These are phyloP conservation scores for Echium plantagineum DNA, from an alignment of 257 asterid species.

Conservation along the genomic window DNA sequence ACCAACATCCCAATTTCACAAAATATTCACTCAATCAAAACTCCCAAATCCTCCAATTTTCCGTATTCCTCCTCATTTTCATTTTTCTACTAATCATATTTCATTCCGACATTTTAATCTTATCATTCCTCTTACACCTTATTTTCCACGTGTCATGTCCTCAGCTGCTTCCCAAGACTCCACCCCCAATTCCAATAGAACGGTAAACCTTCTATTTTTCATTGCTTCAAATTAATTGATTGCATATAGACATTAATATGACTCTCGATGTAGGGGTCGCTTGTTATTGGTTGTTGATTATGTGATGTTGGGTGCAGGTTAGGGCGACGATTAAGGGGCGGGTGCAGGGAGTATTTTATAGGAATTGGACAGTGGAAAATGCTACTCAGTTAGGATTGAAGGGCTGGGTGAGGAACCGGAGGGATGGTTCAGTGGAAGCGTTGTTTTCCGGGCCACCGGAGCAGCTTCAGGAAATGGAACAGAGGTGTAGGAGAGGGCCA, in stretches of 20 bases:
- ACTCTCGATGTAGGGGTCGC: too few relatives aligned
- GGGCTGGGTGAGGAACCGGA: conserved; percentile 93
- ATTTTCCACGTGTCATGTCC: not conserved
- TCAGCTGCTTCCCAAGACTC: not conserved
- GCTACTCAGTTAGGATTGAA: conserved; percentile 65
- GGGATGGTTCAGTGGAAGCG: conserved; percentile 94
- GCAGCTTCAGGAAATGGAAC: conserved; percentile 82
- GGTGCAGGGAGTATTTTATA: conserved; percentile 88
- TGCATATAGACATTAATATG: too few relatives aligned
- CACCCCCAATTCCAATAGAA: not conserved
- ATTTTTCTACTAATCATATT: too few relatives aligned
- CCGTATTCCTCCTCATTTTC: not conserved
- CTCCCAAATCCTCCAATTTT: too few relatives aligned
- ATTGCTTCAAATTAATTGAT: too few relatives aligned
- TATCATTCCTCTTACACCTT: not conserved
- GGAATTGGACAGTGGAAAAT: conserved; percentile 78
- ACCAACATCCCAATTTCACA: not conserved
- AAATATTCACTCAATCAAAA: too few relatives aligned
- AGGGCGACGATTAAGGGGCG: conserved; percentile 67
- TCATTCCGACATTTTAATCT: not conserved
- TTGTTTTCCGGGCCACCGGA: conserved; percentile 66
- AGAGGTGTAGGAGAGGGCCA: conserved; percentile 93
- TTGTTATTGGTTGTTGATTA: too few relatives aligned
- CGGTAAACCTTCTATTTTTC: not conserved
- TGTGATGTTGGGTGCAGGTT: conserved; percentile 27